phyloP scores from a whole-genome alignment of 192 early-diverging fungal genomes.

The Coemansia sp. region DNA sequence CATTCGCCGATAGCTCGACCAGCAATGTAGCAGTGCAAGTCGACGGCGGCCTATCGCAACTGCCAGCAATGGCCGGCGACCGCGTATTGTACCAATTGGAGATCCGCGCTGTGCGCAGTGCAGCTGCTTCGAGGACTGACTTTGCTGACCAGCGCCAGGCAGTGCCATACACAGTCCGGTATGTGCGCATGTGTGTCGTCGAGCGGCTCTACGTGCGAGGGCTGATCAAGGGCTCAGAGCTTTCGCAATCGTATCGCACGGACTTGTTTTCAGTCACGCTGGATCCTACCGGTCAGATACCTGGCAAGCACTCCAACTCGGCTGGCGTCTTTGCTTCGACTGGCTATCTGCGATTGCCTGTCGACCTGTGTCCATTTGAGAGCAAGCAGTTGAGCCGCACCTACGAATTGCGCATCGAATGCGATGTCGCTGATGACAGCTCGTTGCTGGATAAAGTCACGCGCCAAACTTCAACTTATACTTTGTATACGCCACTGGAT shows the following conservation, averaged over 20 bases:
- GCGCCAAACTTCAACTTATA: slow-evolving; percentile 22
- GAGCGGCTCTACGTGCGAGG: slow-evolving; percentile 38
- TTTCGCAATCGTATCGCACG: slow-evolving; percentile 16
- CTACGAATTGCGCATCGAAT: slow-evolving; percentile 44
- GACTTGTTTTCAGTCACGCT: slow-evolving; percentile 22
- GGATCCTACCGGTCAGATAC: slow-evolving; percentile 1
- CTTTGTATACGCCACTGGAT: slow-evolving; percentile 22
- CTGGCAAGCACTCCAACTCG: slow-evolving; percentile 3
- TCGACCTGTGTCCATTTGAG: slow-evolving; percentile 45
- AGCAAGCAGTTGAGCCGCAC: slow-evolving; percentile 39
- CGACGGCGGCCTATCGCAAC: slow-evolving; percentile 13
- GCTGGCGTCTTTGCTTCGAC: slow-evolving; percentile 13
- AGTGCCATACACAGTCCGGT: slow-evolving; percentile 8
- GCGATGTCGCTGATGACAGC: slow-evolving; percentile 27
- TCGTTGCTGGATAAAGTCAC: slow-evolving; percentile 33
- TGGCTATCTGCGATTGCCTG: slow-evolving; percentile 27
- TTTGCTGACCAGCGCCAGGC: background rate
- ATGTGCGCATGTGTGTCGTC: slow-evolving; percentile 22
- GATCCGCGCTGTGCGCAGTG: slow-evolving; percentile 3
- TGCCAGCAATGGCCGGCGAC: slow-evolving; percentile 42
- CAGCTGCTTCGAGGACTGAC: background rate
- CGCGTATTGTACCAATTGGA: slow-evolving; percentile 31
- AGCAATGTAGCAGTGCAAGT: slow-evolving; percentile 21
- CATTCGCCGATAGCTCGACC: background rate
- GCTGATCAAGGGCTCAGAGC: slow-evolving; percentile 34